A percentile compares a stretch with the other conserved stretches of the same genome.
phyloP scores from a whole-genome alignment of 1,139 yeast genomes.

The Arxiozyma telluris region DNA sequence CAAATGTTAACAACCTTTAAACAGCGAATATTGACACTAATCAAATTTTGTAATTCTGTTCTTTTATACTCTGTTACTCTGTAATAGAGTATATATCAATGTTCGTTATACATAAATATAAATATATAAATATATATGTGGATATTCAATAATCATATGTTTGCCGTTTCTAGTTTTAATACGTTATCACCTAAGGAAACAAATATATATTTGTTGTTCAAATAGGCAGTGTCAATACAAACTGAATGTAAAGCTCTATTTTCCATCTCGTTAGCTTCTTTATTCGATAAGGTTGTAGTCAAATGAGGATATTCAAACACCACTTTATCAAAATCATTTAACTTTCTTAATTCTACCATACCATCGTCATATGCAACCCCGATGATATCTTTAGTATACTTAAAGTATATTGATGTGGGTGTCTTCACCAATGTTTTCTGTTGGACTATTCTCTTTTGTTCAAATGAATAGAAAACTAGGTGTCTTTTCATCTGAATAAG shows the following conservation, averaged over 20 bases:
- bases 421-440: slow-evolving; percentile 12
- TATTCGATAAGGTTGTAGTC: neutral
- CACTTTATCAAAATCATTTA: slow-evolving; percentile 14
- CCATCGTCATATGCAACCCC: slow-evolving; percentile 22
- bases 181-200: slow-evolving; percentile 10
- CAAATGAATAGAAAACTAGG: slow-evolving; percentile 26
- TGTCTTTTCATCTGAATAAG: slow-evolving; percentile 19
- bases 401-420: slow-evolving; percentile 20
- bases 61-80: too few relatives aligned
- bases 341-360: slow-evolving; percentile 19
- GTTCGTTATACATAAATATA: neutral
- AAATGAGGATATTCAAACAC: slow-evolving; percentile 14
- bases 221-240: slow-evolving; percentile 7
- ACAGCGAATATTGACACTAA: neutral
- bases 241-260: neutral
- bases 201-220: slow-evolving; percentile 7
- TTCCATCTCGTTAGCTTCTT: neutral
- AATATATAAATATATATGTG: neutral
- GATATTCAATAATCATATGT: neutral
- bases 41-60: neutral
- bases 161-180: slow-evolving; percentile 8
- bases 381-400: slow-evolving; percentile 16
- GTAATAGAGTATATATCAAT: too few relatives aligned
- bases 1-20: neutral
- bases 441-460: slow-evolving; percentile 21